Evolutionary conservation across 768 basidiomycete genomes (phyloP), one percentile per base, ranked within the genome.

Genomic region (Mycena galericulata): DNA sequence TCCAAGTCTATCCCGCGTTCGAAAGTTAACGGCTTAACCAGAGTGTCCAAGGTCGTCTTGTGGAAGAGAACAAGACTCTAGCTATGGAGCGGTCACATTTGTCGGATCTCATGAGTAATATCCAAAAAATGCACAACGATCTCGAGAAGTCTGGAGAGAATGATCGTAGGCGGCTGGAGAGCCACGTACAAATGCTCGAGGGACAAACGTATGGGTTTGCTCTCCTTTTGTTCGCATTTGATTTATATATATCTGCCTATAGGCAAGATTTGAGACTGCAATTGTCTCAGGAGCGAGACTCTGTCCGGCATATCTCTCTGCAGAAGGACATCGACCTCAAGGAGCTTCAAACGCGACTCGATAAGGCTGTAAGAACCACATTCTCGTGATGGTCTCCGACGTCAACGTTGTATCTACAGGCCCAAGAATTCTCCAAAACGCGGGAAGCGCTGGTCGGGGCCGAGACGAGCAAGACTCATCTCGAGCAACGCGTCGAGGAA

Each of bases 71-170:
- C 80, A 89, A 90, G 77, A 86, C 85, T 0, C 83, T 98, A 5
- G 83, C 92, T 17, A 83, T 90, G 73, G 97, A 98, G 75, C 89
- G 95, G 12, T 90, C 95, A 0, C 92, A 93, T 67, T 84, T 98
- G 4, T 89, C 94, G 2, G 94, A 96, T 76, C 85, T 98, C 29
- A 95, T 97, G 89, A 83, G 86, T 27, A 97, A 94, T 75, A 90
- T 97, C 26, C 95, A 96, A 79, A 92, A 88, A 75, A 95, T 98
- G 89, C 94, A 95, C 73, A 89, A 88, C 62, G 97, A 98, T 72
- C 84, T 94, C 9, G 95, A 97, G 75, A 87, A 90, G 55, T 92
- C 92, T 0, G 89, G 91, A 8, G 90, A 92, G 75, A 97, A 94
- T 65, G 94, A 97, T 72, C 87, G 94, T 22, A 84, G 89, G 17